Evolutionary conservation across 2,329 filamentous ascomycete species (phyloP).

Genomic region (Fusarium sambucinum): DNA sequence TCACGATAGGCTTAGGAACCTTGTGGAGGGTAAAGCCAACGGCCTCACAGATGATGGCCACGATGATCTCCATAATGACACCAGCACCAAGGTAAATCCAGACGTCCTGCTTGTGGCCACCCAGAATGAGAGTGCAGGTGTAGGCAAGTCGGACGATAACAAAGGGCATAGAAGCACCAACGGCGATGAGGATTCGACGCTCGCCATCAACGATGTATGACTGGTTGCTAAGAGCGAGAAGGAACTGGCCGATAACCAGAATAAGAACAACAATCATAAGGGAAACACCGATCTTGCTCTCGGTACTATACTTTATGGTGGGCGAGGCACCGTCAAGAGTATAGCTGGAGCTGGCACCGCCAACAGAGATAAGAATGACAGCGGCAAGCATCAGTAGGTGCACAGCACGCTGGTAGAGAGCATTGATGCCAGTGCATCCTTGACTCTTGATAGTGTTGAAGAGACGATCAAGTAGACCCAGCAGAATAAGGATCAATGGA

Average conservation of each 20-base stretch:
- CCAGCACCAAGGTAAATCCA: conserved; percentile 52
- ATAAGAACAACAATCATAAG: conserved; percentile 55
- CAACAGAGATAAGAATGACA: conserved; percentile 52
- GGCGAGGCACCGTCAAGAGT: conserved; percentile 37
- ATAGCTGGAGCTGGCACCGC: conserved; percentile 48
- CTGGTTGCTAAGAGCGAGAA: conserved; percentile 57
- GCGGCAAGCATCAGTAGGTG: conserved; percentile 58
- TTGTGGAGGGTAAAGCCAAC: conserved; percentile 50
- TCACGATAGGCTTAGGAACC: conserved; percentile 25
- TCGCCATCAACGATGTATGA: conserved; percentile 62
- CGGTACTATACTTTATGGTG: conserved; percentile 46
- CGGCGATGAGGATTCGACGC: conserved; percentile 63
- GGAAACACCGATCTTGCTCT: conserved; percentile 47
- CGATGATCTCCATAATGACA: conserved; percentile 52
- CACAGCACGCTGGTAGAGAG: conserved; percentile 52
- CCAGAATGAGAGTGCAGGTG: conserved; percentile 49
- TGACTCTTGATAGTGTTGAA: conserved; percentile 63
- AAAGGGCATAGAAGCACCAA: conserved; percentile 52
- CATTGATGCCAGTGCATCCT: conserved; percentile 46
- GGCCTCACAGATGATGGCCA: conserved; percentile 49
- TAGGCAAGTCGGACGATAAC: conserved; percentile 52
- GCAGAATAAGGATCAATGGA: conserved; percentile 61
- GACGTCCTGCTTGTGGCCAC: conserved; percentile 41
- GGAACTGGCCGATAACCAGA: conserved; percentile 55
- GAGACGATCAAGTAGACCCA: conserved; percentile 50